Percentiles rank a stretch among this genome's conserved stretches.
Evolutionary conservation across 2,329 filamentous ascomycete genomes (phyloP).

Genomic region (Trichoderma atroviride): DNA sequence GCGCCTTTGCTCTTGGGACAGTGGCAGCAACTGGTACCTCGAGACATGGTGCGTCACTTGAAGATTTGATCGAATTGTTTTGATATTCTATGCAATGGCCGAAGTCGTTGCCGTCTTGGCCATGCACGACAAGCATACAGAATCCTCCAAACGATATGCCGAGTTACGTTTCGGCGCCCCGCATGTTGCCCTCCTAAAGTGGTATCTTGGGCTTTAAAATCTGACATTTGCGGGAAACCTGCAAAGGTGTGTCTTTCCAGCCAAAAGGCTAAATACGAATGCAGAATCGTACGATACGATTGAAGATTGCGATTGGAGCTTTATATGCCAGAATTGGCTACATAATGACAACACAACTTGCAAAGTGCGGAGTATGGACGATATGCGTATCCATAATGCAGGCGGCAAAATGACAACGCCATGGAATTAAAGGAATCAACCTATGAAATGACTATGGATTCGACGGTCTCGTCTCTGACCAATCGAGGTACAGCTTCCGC

Average conservation of each 20-base stretch:
- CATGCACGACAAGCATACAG: neutral
- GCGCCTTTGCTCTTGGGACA: neutral
- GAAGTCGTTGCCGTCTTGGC: neutral
- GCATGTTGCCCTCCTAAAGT: neutral
- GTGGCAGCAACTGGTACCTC: neutral
- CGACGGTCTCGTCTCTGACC: conserved; percentile 13
- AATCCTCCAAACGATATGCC: neutral
- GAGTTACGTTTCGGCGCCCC: neutral
- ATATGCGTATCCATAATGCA: neutral
- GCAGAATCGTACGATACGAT: neutral
- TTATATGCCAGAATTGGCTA: neutral
- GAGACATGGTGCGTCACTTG: neutral
- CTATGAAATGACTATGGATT: neutral
- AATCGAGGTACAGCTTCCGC: conserved; percentile 21
- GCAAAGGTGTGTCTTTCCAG: neutral
- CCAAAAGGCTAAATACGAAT: neutral
- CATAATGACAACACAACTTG: too few relatives aligned
- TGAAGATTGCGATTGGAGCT: neutral
- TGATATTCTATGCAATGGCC: neutral
- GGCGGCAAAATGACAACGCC: too few relatives aligned
- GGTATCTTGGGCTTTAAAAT: neutral
- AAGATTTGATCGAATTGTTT: neutral
- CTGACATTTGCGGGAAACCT: neutral
- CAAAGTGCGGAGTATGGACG: neutral
- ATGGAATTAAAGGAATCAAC: neutral